Evolutionary conservation across 106 monocot species (phyloP).

Genomic region (Allium sativum): DNA sequence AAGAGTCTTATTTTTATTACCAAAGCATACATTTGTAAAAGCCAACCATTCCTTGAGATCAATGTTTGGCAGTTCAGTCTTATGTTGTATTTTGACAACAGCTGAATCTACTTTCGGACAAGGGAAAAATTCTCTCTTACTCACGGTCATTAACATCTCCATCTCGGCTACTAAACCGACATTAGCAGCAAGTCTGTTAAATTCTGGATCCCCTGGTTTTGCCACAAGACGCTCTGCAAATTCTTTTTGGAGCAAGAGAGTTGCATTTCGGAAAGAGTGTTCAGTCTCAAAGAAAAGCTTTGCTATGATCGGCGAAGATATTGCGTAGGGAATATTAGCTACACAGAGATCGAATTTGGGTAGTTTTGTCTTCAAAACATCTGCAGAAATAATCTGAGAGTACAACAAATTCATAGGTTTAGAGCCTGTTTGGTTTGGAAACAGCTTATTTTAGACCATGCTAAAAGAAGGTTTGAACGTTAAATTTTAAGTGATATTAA

Average conservation of each 20-base stretch:
- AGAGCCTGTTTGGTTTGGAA: background rate
- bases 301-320: conserved; percentile 76
- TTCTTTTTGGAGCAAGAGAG: conserved; percentile 83
- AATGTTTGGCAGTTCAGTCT: conserved; percentile 19
- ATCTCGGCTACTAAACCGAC: conserved; percentile 52
- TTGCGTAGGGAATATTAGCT: conserved; percentile 86
- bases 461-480: background rate
- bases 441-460: background rate
- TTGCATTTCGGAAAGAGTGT: conserved; percentile 47
- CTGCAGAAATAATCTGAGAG: conserved; percentile 46
- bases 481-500: background rate
- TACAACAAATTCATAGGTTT: conserved; percentile 1
- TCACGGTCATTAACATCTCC: conserved; percentile 61
- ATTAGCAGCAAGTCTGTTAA: conserved; percentile 69
- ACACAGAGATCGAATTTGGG: conserved; percentile 70
- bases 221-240: conserved; percentile 66
- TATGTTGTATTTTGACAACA: conserved; percentile 52
- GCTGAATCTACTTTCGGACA: conserved; percentile 78
- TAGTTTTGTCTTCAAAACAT: conserved; percentile 55
- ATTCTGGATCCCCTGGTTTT: conserved; percentile 62
- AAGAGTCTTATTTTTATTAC: conserved; percentile 78
- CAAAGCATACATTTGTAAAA: conserved; percentile 59
- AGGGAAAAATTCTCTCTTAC: conserved; percentile 77
- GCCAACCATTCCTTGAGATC: conserved; percentile 78
- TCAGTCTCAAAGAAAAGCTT: conserved; percentile 39